Conservation (phyloP, 225 moss, liverwort and hornwort genomes). For the Takakia lepidozioides region DNA sequence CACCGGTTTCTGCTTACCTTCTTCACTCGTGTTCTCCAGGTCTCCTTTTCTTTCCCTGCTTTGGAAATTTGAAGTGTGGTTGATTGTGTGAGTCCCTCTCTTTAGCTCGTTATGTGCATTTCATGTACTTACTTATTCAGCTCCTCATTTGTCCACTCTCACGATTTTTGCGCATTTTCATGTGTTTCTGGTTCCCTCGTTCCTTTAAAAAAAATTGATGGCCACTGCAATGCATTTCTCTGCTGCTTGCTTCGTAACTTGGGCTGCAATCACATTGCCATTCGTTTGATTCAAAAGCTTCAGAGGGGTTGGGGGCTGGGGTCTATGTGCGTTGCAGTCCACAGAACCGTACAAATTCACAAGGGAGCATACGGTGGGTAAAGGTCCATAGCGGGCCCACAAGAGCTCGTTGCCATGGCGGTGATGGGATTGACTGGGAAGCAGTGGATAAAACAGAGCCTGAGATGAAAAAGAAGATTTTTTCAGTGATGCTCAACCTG, state of each 20-base stretch:
- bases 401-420: not conserved
- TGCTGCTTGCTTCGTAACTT: too few species aligned
- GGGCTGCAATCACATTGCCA: too few species aligned
- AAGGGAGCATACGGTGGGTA: slow-evolving; percentile 6
- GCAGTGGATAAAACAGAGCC: not conserved
- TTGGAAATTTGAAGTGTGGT: not conserved
- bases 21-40: not conserved
- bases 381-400: slow-evolving; percentile 2
- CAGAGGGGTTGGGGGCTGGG: too few species aligned
- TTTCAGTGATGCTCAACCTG: slow-evolving; percentile 11
- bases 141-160: too few species aligned
- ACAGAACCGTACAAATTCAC: not conserved
- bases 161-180: too few species aligned
- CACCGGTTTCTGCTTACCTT: slow-evolving; percentile 7
- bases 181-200: not conserved
- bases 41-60: not conserved
- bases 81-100: not conserved
- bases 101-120: too few species aligned
- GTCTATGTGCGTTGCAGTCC: not conserved
- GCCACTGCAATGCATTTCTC: too few species aligned
- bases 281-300: too few species aligned
- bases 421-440: not conserved
- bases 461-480: slow-evolving; percentile 6
- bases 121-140: too few species aligned
- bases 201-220: too few species aligned